Evolutionary conservation across 2,329 filamentous ascomycete genomes (phyloP).

Genomic region (Fonsecaea pedrosoi): DNA sequence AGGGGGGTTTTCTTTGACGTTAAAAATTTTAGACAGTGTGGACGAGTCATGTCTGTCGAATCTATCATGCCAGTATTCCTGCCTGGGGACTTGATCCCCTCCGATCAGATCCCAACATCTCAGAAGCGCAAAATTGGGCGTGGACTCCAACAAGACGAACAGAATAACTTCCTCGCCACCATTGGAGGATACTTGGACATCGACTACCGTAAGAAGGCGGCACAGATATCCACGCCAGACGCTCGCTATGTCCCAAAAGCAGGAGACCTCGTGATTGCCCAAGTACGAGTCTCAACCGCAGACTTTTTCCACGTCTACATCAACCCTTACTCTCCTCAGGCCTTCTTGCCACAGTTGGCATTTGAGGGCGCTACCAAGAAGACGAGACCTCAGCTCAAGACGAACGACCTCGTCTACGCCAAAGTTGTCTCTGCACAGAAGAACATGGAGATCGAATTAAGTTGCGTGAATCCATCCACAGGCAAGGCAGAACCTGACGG

Average conservation of each 20-base stretch:
- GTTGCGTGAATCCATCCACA: slow-evolving; percentile 84
- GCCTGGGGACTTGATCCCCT: slow-evolving; percentile 78
- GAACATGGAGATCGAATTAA: slow-evolving; percentile 87
- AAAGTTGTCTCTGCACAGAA: slow-evolving; percentile 78
- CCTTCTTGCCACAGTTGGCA: slow-evolving; percentile 81
- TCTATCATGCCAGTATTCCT: slow-evolving; percentile 71
- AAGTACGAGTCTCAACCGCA: slow-evolving; percentile 74
- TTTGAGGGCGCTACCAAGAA: slow-evolving; percentile 95
- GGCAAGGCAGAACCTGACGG: slow-evolving; percentile 89
- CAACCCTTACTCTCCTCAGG: slow-evolving; percentile 66
- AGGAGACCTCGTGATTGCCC: slow-evolving; percentile 89
- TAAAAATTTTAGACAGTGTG: background rate
- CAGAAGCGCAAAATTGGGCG: slow-evolving; percentile 71
- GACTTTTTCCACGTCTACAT: slow-evolving; percentile 84
- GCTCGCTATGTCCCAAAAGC: slow-evolving; percentile 75
- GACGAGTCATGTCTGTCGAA: slow-evolving; percentile 52
- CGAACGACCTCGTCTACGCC: slow-evolving; percentile 85
- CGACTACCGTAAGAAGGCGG: slow-evolving; percentile 50
- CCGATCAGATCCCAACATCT: slow-evolving; percentile 69
- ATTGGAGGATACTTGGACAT: slow-evolving; percentile 48
- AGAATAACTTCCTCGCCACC: slow-evolving; percentile 49
- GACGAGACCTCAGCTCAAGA: slow-evolving; percentile 77
- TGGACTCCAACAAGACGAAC: slow-evolving; percentile 69
- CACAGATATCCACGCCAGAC: slow-evolving; percentile 46
- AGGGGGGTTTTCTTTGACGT: too few species aligned